Evolutionary conservation across 2,329 filamentous ascomycete genomes (phyloP).

Genomic region (Hypoxylon sp.): DNA sequence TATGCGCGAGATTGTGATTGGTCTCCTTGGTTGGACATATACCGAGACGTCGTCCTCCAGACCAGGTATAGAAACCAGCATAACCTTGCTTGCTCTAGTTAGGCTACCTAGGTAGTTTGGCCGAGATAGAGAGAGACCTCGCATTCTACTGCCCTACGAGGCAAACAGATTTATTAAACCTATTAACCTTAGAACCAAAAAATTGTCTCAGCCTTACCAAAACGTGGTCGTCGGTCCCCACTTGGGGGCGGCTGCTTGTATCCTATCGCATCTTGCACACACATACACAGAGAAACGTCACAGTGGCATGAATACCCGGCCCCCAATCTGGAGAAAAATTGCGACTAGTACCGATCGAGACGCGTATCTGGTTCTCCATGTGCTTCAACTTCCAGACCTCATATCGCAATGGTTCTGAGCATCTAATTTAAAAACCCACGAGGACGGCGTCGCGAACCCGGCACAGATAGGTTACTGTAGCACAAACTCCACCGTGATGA

Average conservation of each 20-base stretch:
- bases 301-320: conserved; percentile 23
- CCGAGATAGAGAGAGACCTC: neutral
- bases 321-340: conserved; percentile 40
- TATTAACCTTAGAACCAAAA: too few relatives aligned
- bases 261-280: neutral
- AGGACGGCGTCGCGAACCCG: neutral
- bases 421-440: neutral
- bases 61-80: neutral
- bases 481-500: neutral
- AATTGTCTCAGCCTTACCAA: conserved; percentile 42
- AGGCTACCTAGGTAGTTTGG: neutral
- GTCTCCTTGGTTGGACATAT: neutral
- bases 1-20: neutral
- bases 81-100: conserved; percentile 4
- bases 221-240: conserved; percentile 39
- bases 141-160: conserved; percentile 30
- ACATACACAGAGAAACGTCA: conserved; percentile 14
- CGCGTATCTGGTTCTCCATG: neutral
- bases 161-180: conserved; percentile 8
- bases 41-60: neutral
- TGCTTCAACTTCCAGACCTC: neutral
- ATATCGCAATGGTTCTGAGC: neutral
- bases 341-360: conserved; percentile 36
- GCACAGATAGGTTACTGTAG: neutral
- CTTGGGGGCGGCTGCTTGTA: conserved; percentile 36